These are phyloP conservation scores for Chaetomium olivaceum DNA, from an alignment of 2,329 filamentous ascomycete genomes.

Conservation along the genomic window DNA sequence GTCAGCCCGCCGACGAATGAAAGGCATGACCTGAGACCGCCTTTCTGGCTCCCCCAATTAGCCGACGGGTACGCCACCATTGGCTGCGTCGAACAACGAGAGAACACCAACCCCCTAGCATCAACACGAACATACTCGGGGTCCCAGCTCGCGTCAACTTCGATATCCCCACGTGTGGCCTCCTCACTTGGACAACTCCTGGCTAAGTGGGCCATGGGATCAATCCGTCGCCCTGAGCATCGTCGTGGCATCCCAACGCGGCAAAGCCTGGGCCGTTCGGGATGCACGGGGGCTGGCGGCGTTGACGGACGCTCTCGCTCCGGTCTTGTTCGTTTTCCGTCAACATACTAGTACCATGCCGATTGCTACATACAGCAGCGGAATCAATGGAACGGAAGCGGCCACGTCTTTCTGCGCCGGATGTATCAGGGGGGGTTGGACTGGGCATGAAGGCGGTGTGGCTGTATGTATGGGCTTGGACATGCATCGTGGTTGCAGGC, in stretches of 20 bases:
- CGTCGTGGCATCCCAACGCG: background rate
- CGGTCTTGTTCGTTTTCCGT: background rate
- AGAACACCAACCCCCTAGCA: background rate
- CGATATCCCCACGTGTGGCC: background rate
- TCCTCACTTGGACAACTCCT: background rate
- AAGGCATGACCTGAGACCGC: background rate
- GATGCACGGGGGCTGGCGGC: background rate
- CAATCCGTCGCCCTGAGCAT: background rate
- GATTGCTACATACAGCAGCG: background rate
- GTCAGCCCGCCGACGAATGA: background rate
- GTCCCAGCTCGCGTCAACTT: background rate
- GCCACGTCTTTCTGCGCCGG: background rate
- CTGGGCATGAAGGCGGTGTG: background rate
- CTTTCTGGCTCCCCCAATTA: background rate
- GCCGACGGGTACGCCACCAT: background rate
- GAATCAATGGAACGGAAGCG: background rate
- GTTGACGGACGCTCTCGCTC: background rate
- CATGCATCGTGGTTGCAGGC: background rate
- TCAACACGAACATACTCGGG: background rate
- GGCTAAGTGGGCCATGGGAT: background rate
- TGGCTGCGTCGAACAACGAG: background rate
- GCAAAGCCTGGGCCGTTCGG: background rate
- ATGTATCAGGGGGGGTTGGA: background rate
- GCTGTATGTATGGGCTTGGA: background rate
- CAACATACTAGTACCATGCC: background rate